These are phyloP conservation scores for Blastosporella zonata DNA, from an alignment of 1,284 basidiomycete species.

Conservation along the genomic window DNA sequence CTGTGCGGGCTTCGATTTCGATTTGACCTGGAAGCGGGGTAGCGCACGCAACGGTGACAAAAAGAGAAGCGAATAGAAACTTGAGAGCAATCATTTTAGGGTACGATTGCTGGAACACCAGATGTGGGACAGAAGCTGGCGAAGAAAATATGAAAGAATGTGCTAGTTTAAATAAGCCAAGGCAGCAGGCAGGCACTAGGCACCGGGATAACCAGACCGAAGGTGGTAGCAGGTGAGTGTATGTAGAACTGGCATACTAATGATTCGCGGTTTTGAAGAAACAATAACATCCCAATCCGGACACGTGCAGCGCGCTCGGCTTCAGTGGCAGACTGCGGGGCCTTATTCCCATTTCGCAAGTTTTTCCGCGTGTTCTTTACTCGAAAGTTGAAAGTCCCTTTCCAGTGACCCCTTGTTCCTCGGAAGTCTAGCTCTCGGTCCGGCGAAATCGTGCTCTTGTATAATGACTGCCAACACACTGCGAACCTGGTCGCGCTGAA, in stretches of 20 bases:
- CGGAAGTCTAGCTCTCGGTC: too few relatives aligned
- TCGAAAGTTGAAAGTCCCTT: too few relatives aligned
- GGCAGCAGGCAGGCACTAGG: conserved; percentile 23
- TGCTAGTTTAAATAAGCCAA: conserved; percentile 19
- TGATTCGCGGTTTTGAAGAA: conserved; percentile 7
- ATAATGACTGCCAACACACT: too few relatives aligned
- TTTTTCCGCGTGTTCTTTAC: too few relatives aligned
- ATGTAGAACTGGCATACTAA: background rate
- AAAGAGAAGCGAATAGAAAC: conserved; percentile 33
- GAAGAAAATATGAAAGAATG: conserved; percentile 15
- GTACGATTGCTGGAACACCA: conserved; percentile 18
- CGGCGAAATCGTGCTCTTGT: too few relatives aligned
- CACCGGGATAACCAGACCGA: conserved; percentile 14
- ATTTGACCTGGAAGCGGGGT: conserved; percentile 26
- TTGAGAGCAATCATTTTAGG: conserved; percentile 37
- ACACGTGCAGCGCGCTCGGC: too few relatives aligned
- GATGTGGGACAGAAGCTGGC: conserved; percentile 18
- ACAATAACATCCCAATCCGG: conserved; percentile 21
- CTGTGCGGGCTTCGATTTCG: too few relatives aligned
- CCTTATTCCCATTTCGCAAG: too few relatives aligned
- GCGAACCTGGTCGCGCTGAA: too few relatives aligned
- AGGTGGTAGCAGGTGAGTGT: conserved; percentile 2
- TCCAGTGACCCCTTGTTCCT: too few relatives aligned
- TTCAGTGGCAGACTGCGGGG: too few relatives aligned
- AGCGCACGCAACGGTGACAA: conserved; percentile 30